Base-by-base conservation (phyloP, 176 grass and related monocot species). In the Avena sativa region DNA sequence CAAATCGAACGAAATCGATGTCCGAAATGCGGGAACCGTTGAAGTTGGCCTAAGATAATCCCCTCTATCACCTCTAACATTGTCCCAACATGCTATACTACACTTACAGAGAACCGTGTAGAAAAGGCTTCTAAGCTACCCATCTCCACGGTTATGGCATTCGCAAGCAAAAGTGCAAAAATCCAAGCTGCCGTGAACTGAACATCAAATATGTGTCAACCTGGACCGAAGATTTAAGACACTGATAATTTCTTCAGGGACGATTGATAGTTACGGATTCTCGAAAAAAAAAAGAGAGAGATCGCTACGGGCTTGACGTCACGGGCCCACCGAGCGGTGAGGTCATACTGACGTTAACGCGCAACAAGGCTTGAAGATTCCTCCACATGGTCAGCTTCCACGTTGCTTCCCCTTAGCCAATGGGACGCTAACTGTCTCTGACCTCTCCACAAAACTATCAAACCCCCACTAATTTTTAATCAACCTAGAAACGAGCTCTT, bases 361-460 rank as follows among this genome's bases (percentile, higher is more conserved):
- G 73, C 8, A 51, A 1, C 5, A 34, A 0, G 23, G 14, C 73
- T 76, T 76, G 73, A 76, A 76, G 73, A 76, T 76, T 76, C 73
- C 9, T 53, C 49, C 23, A 11, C 17, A 25, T 17, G 73, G 48
- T 76, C 73, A 76, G 49, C 73, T 76, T 76, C 73, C 25, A 76
- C 13, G 73, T 19, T 76, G 25, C 25, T 76, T 76, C 71, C 6
- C 12, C 0, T 10, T 4, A 11, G 23, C 61, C 23, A 14, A 74
- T 23, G 6, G n/a, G 71, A 74, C 25, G 72, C 21, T 28, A 76
- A 30, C 48, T 28, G 28, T 28, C 28, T 76, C 74, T 76, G 74
- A 76, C 74, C 16, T 34, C 26, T 17, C 48, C 46, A 26, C 47
- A 1, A 21, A 25, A 6, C 20, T 21, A 43, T 49, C 71, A 74